A percentile compares a stretch with the other conserved stretches of the same genome.
These are phyloP conservation scores for Coprinopsis strossmayeri DNA, from an alignment of 768 basidiomycete species.

Conservation along the genomic window DNA sequence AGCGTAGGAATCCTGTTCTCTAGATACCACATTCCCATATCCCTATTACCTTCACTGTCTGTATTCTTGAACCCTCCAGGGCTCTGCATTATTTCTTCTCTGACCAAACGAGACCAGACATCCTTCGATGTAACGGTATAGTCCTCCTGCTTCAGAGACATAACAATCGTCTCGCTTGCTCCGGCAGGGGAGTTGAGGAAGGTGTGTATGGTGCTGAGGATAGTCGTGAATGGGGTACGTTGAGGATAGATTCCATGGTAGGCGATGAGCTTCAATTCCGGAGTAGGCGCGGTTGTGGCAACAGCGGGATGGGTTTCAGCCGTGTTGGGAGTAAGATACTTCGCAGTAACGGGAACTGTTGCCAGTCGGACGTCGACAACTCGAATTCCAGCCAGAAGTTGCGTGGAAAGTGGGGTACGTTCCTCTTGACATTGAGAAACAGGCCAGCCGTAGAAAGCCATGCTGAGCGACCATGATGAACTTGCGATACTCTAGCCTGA, in stretches of 20 bases:
- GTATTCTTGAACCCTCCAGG: conserved; percentile 36
- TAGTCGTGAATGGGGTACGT: conserved; percentile 55
- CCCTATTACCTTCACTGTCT: conserved; percentile 2
- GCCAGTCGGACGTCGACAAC: conserved; percentile 78
- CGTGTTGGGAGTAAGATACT: not conserved
- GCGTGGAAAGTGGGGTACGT: conserved; percentile 52
- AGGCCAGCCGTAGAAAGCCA: conserved; percentile 84
- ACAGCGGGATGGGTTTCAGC: not conserved
- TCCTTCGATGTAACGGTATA: conserved; percentile 35
- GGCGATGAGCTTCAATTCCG: conserved; percentile 45
- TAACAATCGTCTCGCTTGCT: conserved; percentile 67
- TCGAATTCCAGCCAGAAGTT: conserved; percentile 74
- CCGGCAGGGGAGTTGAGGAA: conserved; percentile 59
- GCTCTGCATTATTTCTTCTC: conserved; percentile 51
- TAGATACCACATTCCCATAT: conserved; percentile 67
- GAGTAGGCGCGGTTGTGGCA: not conserved
- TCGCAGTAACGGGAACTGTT: conserved; percentile 33
- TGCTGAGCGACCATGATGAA: conserved; percentile 28
- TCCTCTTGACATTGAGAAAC: conserved; percentile 81
- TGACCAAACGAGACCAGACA: conserved; percentile 60
- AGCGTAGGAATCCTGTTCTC: conserved; percentile 75
- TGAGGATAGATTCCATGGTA: conserved; percentile 79
- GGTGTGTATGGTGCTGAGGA: conserved; percentile 51
- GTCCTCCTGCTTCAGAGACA: conserved; percentile 90
- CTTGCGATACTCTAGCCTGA: not conserved